These are phyloP conservation scores for Solanum paucissectum DNA, from an alignment of 257 asterid species.

Conservation along the genomic window DNA sequence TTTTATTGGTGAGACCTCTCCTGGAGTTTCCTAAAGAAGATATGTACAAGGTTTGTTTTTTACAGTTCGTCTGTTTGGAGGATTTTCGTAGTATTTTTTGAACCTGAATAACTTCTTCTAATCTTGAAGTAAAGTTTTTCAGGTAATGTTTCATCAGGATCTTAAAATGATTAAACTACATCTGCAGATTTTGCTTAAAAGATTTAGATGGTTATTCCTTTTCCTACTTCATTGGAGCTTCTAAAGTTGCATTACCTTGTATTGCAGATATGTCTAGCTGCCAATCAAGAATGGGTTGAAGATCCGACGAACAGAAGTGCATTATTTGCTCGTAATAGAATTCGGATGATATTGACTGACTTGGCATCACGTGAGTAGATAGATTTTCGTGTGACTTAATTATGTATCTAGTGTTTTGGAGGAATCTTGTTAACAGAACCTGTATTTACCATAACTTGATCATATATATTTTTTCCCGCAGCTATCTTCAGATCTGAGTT, in stretches of 20 bases:
- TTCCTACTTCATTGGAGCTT: neutral
- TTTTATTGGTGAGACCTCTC: constrained; percentile 75
- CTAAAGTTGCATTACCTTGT: neutral
- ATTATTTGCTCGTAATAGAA: constrained; percentile 77
- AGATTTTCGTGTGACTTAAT: neutral
- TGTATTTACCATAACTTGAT: neutral
- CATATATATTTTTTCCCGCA: constrained; percentile 7
- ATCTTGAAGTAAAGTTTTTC: neutral
- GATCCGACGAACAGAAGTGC: constrained; percentile 82
- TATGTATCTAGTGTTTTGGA: neutral
- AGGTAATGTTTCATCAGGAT: neutral
- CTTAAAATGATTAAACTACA: neutral
- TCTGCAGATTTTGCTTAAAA: neutral
- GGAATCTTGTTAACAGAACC: neutral
- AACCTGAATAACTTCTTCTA: neutral
- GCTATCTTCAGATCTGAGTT: constrained; percentile 62
- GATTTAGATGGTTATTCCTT: neutral
- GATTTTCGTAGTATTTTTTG: neutral
- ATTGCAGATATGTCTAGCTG: constrained; percentile 62
- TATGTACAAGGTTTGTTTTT: constrained; percentile 59
- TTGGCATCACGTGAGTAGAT: constrained; percentile 49
- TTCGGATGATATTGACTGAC: constrained; percentile 52
- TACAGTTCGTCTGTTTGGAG: neutral
- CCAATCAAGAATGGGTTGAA: constrained; percentile 79
- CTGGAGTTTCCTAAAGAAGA: constrained; percentile 77